These are phyloP conservation scores for Tricholoma flavovirens DNA, from an alignment of 768 basidiomycete species.

Conservation along the genomic window DNA sequence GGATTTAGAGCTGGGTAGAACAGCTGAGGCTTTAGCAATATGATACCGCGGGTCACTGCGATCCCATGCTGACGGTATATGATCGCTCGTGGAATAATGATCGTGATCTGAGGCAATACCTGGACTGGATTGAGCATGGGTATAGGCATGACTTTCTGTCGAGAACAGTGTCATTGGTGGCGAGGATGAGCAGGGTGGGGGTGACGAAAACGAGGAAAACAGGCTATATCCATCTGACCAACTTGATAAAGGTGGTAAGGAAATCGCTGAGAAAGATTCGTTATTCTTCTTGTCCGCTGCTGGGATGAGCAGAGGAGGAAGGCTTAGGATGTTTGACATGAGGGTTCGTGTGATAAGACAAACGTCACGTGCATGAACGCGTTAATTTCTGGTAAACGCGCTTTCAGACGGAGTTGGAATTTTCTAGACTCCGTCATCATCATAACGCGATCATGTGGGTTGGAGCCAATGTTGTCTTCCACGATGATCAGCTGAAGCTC, in stretches of 20 bases:
- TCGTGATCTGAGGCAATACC: conserved; percentile 20
- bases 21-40: conserved; percentile 14
- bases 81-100: conserved; percentile 15
- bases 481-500: background rate
- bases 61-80: conserved; percentile 21
- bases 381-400: conserved; percentile 36
- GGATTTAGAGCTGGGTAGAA: conserved; percentile 24
- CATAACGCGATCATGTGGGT: background rate
- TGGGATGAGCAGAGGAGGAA: conserved; percentile 23
- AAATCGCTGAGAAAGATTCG: conserved; percentile 12
- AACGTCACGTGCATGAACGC: conserved; percentile 35
- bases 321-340: conserved; percentile 30
- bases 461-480: background rate
- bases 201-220: conserved; percentile 23
- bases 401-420: conserved; percentile 34
- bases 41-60: conserved; percentile 8
- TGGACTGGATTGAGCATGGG: conserved; percentile 34
- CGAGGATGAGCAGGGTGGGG: conserved; percentile 33
- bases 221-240: conserved; percentile 15
- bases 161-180: conserved; percentile 33
- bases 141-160: conserved; percentile 20
- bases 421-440: conserved; percentile 20
- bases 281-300: conserved; percentile 18
- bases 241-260: conserved; percentile 13
- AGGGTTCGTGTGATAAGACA: conserved; percentile 40